Conservation (phyloP, 345 rosid genomes). For the Gossypium bickii region DNA sequence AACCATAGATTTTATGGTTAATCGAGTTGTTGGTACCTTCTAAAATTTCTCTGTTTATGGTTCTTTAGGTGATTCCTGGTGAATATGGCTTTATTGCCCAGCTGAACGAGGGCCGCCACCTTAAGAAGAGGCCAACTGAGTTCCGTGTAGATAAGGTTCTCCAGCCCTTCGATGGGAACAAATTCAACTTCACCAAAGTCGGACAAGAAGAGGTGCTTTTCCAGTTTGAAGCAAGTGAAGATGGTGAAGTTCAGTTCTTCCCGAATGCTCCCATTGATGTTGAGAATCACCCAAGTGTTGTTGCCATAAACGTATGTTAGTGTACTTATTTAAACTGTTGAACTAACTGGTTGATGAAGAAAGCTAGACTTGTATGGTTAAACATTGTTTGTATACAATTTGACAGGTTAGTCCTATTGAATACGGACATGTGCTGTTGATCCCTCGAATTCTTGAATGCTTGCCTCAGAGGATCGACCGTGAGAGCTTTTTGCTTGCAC, state of each 20-base stretch:
- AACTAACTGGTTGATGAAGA: neutral
- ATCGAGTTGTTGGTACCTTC: constrained; percentile 4
- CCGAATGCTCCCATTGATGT: constrained; percentile 59
- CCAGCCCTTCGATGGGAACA: constrained; percentile 85
- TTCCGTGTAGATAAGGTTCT: constrained; percentile 89
- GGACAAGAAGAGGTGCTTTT: constrained; percentile 95
- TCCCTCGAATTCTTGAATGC: constrained; percentile 81
- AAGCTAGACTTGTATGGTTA: neutral
- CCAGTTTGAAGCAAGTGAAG: constrained; percentile 82
- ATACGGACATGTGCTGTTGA: constrained; percentile 88
- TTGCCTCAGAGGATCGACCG: constrained; percentile 94
- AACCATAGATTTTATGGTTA: neutral
- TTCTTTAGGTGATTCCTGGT: constrained; percentile 79
- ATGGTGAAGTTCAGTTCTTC: constrained; percentile 54
- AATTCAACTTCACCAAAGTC: constrained; percentile 91
- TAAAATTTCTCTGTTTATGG: constrained; percentile 1
- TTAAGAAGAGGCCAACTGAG: constrained; percentile 95
- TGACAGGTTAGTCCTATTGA: constrained; percentile 95
- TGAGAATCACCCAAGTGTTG: constrained; percentile 75
- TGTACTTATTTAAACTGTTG: neutral
- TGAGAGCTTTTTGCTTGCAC: constrained; percentile 75
- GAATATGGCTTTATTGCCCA: constrained; percentile 82
- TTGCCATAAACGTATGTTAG: constrained; percentile 74
- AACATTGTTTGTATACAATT: neutral
- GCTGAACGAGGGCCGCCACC: constrained; percentile 91